A percentile compares a stretch with the other conserved stretches of the same genome.
These are phyloP conservation scores for Lanmaoa rubissima DNA, from an alignment of 768 basidiomycete species.

Conservation along the genomic window DNA sequence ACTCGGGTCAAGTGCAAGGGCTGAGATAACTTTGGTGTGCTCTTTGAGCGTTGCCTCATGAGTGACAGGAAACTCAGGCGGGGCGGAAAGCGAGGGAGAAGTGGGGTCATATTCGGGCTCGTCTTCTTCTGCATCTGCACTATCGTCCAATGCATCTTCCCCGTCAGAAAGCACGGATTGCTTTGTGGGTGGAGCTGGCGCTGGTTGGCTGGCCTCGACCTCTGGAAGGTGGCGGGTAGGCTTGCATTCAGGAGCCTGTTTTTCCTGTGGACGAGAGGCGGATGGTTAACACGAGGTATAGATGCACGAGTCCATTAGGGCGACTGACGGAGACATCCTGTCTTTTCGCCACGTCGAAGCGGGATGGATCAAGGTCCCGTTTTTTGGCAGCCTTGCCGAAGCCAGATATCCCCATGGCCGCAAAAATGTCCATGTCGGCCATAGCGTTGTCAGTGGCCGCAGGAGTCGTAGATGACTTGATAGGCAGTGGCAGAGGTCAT, in stretches of 20 bases:
- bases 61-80: constrained; percentile 72
- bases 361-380: constrained; percentile 66
- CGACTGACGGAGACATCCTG: constrained; percentile 36
- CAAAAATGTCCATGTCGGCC: constrained; percentile 67
- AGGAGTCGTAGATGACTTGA: not conserved
- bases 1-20: constrained; percentile 88
- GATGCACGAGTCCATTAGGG: constrained; percentile 2
- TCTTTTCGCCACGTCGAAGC: constrained; percentile 76
- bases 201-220: constrained; percentile 23
- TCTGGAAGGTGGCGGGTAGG: constrained; percentile 10
- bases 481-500: constrained; percentile 19
- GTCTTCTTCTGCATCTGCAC: constrained; percentile 16
- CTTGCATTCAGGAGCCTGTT: constrained; percentile 12
- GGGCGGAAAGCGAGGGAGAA: constrained; percentile 38
- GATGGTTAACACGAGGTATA: constrained; percentile 24
- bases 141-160: constrained; percentile 28
- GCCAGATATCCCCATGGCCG: constrained; percentile 80
- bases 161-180: constrained; percentile 9
- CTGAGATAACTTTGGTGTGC: constrained; percentile 93
- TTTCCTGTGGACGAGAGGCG: constrained; percentile 11
- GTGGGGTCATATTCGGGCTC: constrained; percentile 56
- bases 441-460: constrained; percentile 30
- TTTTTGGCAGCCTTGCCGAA: constrained; percentile 76
- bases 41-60: constrained; percentile 94
- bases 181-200: not conserved